Conservation (phyloP, 2,329 filamentous ascomycete genomes). For the Paecilomyces sp. region DNA sequence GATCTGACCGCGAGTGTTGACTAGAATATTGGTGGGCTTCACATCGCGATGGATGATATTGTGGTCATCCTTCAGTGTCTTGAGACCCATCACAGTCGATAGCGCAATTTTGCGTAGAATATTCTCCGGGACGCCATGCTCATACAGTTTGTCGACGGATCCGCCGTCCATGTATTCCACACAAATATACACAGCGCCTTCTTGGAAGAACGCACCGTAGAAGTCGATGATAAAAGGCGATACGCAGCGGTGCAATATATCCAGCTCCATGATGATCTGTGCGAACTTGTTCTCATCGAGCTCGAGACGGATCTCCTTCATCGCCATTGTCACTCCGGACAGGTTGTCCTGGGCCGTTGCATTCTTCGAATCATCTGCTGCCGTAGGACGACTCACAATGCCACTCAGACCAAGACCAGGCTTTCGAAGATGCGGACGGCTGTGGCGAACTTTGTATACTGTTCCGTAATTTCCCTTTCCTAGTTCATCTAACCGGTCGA, state of each 20-base stretch:
- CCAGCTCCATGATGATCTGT: conserved; percentile 94
- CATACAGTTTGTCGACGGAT: conserved; percentile 93
- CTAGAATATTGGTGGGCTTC: conserved; percentile 96
- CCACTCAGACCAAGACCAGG: conserved; percentile 55
- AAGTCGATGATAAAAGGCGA: conserved; percentile 98
- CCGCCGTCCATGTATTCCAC: conserved; percentile 99
- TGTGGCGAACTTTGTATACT: conserved; percentile 91
- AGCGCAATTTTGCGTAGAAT: conserved; percentile 86
- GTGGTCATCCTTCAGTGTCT: conserved; percentile 91
- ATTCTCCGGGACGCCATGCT: conserved; percentile 79
- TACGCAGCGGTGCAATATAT: conserved; percentile 89
- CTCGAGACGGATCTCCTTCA: conserved; percentile 97
- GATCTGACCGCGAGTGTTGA: conserved; percentile 82
- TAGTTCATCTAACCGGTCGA: conserved; percentile 85
- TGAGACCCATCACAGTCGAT: conserved; percentile 83
- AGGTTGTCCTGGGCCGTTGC: conserved; percentile 17
- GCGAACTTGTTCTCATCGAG: conserved; percentile 95
- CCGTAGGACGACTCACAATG: conserved; percentile 42
- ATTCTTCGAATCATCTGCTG: conserved; percentile 11
- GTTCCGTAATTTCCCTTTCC: conserved; percentile 98
- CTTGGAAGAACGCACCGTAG: conserved; percentile 97
- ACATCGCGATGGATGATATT: conserved; percentile 99
- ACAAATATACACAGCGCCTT: conserved; percentile 97
- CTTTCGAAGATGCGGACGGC: conserved; percentile 58
- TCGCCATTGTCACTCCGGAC: conserved; percentile 81